Evolutionary conservation across 2,329 filamentous ascomycete genomes (phyloP), one percentile per base, ranked within the genome.

Genomic region (Graphilbum fragrans): DNA sequence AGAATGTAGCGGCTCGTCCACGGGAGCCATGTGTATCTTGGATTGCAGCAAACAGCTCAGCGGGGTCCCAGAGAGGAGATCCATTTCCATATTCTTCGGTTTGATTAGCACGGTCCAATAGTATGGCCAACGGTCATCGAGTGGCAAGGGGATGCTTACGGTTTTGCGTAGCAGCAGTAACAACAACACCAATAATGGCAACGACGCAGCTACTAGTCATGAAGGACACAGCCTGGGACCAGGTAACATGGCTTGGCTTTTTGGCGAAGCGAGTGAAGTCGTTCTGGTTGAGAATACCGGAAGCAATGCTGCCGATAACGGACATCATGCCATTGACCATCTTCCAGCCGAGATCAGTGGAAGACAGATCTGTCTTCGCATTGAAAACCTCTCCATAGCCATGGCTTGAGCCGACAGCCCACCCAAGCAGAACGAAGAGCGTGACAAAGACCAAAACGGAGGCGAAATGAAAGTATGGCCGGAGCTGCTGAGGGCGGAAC

Each of bases 401-500:
- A 11, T 69, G 67, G 2, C 69, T 68, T 36, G 73, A 71, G 2
- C 68, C 65, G 45, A 80, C 66, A 3, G 70, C 70, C 75, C 57
- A 55, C 5, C 62, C 62, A 39, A 65, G 55, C 10, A 61, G 52
- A 1, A 61, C 55, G 29, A 60, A 53, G 35, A 66, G 48, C 21
- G 58, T 55, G 5, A 59, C 60, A 33, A 62, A 58, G 19, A 61
- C 50, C 21, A 62, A 46, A 38, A 62, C 54, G 18, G 54, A 53
- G 46, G 61, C 58, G 44, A 66, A 67, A 5, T 64, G 58, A 4
- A 61, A 58, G 49, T 61, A 67, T 2, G 47, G 51, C 36, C 51
- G 58, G 14, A 62, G 60, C 38, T 58, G 55, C 44, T 66, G 57
- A 0, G 66, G 66, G 3, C 56, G 55, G 21, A 67, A 53, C 35